Evolutionary conservation across 192 early-diverging fungal species (phyloP).

Genomic region (Coemansia aciculifera): DNA sequence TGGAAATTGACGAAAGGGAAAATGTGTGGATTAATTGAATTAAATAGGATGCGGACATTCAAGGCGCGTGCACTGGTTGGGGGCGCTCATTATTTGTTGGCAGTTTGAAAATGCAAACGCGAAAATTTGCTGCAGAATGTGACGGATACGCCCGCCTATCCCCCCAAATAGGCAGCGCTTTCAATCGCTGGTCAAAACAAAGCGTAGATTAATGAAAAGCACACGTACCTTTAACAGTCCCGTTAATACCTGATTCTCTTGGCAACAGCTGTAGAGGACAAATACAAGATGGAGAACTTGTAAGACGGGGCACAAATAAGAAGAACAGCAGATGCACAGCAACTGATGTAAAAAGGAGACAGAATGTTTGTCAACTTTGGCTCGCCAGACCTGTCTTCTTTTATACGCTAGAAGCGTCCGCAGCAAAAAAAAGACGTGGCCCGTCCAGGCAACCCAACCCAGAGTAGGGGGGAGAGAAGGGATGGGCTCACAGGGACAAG

Average conservation of each 20-base stretch:
- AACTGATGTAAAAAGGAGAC: not conserved
- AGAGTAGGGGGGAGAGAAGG: slow-evolving; percentile 18
- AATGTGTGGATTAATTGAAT: not conserved
- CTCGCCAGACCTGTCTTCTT: slow-evolving; percentile 1
- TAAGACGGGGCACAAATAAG: not conserved
- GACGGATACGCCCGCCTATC: not conserved
- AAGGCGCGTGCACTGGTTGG: not conserved
- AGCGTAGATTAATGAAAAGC: not conserved
- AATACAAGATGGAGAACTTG: not conserved
- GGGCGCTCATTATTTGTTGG: not conserved
- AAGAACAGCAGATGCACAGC: slow-evolving; percentile 6
- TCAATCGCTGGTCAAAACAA: not conserved
- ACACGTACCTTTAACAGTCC: not conserved
- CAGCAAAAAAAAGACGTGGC: not conserved
- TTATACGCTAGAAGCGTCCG: not conserved
- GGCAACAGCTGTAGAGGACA: not conserved
- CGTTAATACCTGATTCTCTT: not conserved
- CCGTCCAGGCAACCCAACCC: not conserved
- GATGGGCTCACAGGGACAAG: not conserved
- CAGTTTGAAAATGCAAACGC: not conserved
- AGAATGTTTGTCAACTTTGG: not conserved
- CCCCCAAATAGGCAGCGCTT: not conserved
- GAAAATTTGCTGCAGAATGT: not conserved
- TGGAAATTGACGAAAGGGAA: not conserved
- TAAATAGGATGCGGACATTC: not conserved